phyloP scores from a whole-genome alignment of 2,329 filamentous ascomycete species.

The Botrytis deweyae region DNA sequence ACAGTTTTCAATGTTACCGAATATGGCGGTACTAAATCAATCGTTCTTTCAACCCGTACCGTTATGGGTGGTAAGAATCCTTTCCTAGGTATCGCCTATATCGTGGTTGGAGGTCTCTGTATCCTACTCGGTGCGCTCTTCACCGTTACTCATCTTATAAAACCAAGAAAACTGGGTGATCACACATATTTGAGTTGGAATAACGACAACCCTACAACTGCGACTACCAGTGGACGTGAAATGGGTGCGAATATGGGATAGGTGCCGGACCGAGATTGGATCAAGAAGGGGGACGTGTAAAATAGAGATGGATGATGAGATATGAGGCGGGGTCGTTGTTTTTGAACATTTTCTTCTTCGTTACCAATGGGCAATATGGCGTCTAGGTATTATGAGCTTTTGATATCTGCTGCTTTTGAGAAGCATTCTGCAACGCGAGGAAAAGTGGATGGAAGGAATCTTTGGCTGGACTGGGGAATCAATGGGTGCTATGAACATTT shows the following conservation, averaged over 20 bases:
- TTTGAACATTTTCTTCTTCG: background rate
- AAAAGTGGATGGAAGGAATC: conserved; percentile 12
- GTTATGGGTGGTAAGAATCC: conserved; percentile 94
- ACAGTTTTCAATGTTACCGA: conserved; percentile 75
- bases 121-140: conserved; percentile 86
- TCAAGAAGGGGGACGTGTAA: background rate
- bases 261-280: background rate
- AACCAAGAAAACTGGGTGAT: conserved; percentile 95
- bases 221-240: conserved; percentile 57
- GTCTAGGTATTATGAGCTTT: conserved; percentile 16
- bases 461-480: background rate
- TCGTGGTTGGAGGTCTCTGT: conserved; percentile 91
- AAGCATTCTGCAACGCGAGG: background rate
- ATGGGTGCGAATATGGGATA: conserved; percentile 21
- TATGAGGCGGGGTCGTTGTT: conserved; percentile 3
- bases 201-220: conserved; percentile 60
- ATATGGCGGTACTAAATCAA: conserved; percentile 85
- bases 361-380: conserved; percentile 12
- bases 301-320: conserved; percentile 13
- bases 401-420: conserved; percentile 2
- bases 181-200: conserved; percentile 99
- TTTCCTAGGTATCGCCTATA: conserved; percentile 93
- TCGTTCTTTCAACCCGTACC: conserved; percentile 84
- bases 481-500: conserved; percentile 10
- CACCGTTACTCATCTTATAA: conserved; percentile 85